These are phyloP conservation scores for Cordyceps pruinosa DNA, from an alignment of 2,329 filamentous ascomycete species.

Conservation along the genomic window DNA sequence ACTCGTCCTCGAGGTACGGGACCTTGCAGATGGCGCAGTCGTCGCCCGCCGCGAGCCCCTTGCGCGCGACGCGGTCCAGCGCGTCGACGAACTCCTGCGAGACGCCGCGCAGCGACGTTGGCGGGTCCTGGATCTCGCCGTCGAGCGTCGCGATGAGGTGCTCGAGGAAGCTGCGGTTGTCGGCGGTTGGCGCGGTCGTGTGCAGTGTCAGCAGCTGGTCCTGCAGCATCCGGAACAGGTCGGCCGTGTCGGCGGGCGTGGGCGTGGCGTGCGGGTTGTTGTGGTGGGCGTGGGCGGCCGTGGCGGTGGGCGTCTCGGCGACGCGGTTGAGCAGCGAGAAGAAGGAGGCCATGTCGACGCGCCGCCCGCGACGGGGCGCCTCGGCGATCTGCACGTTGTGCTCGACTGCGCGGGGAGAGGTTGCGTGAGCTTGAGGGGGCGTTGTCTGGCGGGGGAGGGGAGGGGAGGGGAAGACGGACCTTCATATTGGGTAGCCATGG, in stretches of 20 bases:
- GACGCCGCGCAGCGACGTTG: conserved; percentile 46
- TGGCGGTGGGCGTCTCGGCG: conserved; percentile 28
- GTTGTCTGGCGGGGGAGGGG: neutral
- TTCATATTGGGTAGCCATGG: conserved; percentile 53
- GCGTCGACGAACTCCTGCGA: conserved; percentile 52
- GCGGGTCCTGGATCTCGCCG: conserved; percentile 45
- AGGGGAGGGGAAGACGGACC: conserved; percentile 26
- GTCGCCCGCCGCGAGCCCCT: conserved; percentile 43
- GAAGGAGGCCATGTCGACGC: conserved; percentile 59
- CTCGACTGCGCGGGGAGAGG: conserved; percentile 42
- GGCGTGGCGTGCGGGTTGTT: conserved; percentile 52
- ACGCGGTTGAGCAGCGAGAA: conserved; percentile 50
- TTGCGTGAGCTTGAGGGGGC: neutral
- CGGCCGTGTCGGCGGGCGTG: conserved; percentile 51
- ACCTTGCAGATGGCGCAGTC: conserved; percentile 59
- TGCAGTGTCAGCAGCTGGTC: conserved; percentile 50
- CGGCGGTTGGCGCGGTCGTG: conserved; percentile 39
- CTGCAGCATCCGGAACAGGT: conserved; percentile 51
- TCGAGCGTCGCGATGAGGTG: conserved; percentile 42
- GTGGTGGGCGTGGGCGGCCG: conserved; percentile 32
- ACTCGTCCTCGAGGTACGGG: conserved; percentile 53
- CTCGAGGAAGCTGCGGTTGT: conserved; percentile 44
- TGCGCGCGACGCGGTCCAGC: conserved; percentile 51
- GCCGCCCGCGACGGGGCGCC: conserved; percentile 38
- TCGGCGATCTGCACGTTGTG: conserved; percentile 50